These are phyloP conservation scores for Dioszegia crocea DNA, from an alignment of 768 basidiomycete species.

Conservation along the genomic window DNA sequence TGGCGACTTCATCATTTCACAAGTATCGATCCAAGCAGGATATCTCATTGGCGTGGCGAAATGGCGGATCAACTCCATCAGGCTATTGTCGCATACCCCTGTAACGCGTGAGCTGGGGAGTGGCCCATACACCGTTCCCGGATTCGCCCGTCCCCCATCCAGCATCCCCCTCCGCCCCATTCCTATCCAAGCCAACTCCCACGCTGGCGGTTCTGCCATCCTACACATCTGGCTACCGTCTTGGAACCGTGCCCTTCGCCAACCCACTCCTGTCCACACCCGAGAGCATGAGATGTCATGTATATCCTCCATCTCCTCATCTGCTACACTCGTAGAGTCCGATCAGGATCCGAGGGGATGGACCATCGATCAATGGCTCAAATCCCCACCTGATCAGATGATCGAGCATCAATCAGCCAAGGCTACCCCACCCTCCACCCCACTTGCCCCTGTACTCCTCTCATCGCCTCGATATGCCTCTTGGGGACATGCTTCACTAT, in stretches of 20 bases:
- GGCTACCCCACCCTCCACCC: background rate
- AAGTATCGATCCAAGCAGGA: background rate
- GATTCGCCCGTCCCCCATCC: background rate
- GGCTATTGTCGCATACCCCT: too few relatives aligned
- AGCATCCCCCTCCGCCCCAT: background rate
- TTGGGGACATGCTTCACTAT: background rate
- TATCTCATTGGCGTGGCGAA: background rate
- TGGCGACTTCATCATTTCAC: background rate
- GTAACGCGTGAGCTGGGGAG: too few relatives aligned
- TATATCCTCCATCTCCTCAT: background rate
- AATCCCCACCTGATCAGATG: too few relatives aligned
- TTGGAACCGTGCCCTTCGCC: background rate
- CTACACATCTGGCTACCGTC: background rate
- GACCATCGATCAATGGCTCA: too few relatives aligned
- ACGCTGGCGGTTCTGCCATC: background rate
- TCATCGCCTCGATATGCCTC: background rate
- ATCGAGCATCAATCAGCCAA: too few relatives aligned
- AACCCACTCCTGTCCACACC: background rate
- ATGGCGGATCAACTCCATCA: background rate
- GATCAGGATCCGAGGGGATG: too few relatives aligned
- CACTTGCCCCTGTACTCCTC: background rate
- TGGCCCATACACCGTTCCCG: too few relatives aligned
- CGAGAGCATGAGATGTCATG: background rate
- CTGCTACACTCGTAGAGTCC: too few relatives aligned
- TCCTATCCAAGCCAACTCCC: background rate